These are phyloP conservation scores for Chiua virens DNA, from an alignment of 768 basidiomycete species.

Conservation along the genomic window DNA sequence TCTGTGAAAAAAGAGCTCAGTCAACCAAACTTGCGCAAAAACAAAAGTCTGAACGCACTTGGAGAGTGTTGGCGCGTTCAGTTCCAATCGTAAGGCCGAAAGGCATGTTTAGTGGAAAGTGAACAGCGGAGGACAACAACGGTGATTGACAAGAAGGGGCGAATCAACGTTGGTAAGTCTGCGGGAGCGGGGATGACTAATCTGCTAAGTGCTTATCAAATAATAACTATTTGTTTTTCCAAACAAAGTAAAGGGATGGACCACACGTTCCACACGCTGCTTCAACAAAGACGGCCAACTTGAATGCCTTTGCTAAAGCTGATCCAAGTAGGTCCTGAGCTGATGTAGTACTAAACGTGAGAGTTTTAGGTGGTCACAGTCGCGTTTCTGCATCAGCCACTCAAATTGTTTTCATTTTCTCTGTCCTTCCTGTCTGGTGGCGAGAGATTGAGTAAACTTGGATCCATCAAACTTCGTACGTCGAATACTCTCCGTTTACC, in stretches of 20 bases:
- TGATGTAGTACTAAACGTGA: background rate
- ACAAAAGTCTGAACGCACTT: slow-evolving; percentile 42
- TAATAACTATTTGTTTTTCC: slow-evolving; percentile 2
- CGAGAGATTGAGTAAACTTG: no score
- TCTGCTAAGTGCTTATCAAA: slow-evolving; percentile 15
- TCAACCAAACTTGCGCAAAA: slow-evolving; percentile 15
- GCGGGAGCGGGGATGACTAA: slow-evolving; percentile 26
- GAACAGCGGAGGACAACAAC: slow-evolving; percentile 24
- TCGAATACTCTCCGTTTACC: background rate
- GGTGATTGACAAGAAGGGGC: slow-evolving; percentile 27
- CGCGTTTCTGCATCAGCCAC: background rate
- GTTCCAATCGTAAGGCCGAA: slow-evolving; percentile 80
- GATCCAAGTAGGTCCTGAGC: background rate
- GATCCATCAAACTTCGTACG: background rate
- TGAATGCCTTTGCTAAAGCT: no score
- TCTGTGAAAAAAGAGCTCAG: slow-evolving; percentile 39
- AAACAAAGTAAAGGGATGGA: background rate
- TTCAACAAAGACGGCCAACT: no score
- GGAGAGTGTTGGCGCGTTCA: slow-evolving; percentile 69
- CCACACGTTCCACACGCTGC: background rate
- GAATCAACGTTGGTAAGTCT: slow-evolving; percentile 20
- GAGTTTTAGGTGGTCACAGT: background rate
- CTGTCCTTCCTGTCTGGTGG: background rate
- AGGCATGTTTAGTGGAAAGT: slow-evolving; percentile 44
- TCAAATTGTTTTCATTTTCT: background rate